These are phyloP conservation scores for Purshia tridentata DNA, from an alignment of 306 rosid species.

Conservation along the genomic window DNA sequence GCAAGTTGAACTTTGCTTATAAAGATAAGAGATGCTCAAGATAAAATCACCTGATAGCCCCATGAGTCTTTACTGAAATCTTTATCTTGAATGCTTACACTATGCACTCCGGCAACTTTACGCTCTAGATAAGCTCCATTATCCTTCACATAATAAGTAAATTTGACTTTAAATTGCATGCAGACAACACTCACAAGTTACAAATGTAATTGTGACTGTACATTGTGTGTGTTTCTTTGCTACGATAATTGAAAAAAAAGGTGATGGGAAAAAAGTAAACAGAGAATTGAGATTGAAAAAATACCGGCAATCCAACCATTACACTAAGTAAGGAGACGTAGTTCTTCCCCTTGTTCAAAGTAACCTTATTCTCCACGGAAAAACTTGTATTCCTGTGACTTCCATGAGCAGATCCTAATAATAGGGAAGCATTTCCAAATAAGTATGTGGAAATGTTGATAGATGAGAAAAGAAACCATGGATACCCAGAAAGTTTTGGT, in stretches of 20 bases:
- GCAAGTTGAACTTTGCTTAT: background rate
- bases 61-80: slow-evolving; percentile 45
- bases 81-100: slow-evolving; percentile 45
- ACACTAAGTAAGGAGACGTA: slow-evolving; percentile 77
- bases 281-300: slow-evolving; percentile 18
- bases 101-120: slow-evolving; percentile 51
- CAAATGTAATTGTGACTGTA: background rate
- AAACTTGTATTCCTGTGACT: slow-evolving; percentile 30
- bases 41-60: slow-evolving; percentile 76
- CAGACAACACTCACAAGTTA: background rate
- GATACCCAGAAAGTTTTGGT: background rate
- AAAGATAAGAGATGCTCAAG: background rate
- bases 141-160: slow-evolving; percentile 46
- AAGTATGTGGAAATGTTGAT: background rate
- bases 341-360: slow-evolving; percentile 53
- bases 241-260: background rate
- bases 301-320: slow-evolving; percentile 86
- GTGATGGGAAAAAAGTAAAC: background rate
- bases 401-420: slow-evolving; percentile 76
- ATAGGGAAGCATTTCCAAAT: slow-evolving; percentile 1
- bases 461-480: background rate
- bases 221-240: background rate
- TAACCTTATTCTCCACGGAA: slow-evolving; percentile 37
- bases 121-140: slow-evolving; percentile 74
- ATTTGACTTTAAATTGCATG: background rate